phyloP scores from a whole-genome alignment of 2,329 filamentous ascomycete species.

The Verticillium klebahnii region DNA sequence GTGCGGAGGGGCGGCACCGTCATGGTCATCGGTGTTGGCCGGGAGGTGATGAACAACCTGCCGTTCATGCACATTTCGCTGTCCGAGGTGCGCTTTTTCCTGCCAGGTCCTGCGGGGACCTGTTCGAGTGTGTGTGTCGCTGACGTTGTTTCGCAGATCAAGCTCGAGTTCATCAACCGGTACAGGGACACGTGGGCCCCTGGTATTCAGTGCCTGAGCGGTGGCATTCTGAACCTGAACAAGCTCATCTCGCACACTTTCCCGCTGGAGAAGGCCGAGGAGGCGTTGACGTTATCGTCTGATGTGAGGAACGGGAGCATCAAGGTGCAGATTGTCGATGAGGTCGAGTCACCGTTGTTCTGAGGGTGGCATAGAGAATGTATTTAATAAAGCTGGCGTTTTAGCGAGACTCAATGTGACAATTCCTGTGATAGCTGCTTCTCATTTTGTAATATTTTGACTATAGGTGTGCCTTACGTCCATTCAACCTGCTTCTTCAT shows the following conservation, averaged over 20 bases:
- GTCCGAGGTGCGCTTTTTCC: conserved; percentile 41
- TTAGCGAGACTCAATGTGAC: not conserved
- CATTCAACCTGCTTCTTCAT: no score
- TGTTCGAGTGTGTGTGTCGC: not conserved
- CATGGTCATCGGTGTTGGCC: conserved; percentile 62
- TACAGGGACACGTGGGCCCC: conserved; percentile 67
- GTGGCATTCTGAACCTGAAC: conserved; percentile 57
- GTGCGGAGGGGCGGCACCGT: conserved; percentile 54
- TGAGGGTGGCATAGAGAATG: not conserved
- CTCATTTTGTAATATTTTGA: no score
- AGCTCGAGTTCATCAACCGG: conserved; percentile 66
- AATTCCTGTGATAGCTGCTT: no score
- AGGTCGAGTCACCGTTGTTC: conserved; percentile 4
- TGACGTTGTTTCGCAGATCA: conserved; percentile 38
- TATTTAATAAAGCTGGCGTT: not conserved
- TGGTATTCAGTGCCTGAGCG: conserved; percentile 55
- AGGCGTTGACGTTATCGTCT: conserved; percentile 37
- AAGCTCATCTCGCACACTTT: conserved; percentile 60
- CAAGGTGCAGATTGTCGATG: conserved; percentile 30
- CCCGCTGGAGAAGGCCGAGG: conserved; percentile 55
- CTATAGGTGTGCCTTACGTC: no score
- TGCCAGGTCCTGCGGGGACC: no score
- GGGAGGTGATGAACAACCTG: conserved; percentile 57
- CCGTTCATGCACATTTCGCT: conserved; percentile 64
- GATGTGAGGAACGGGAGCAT: conserved; percentile 27